Conservation (phyloP, 2,329 filamentous ascomycete species). For the Verticillium nonalfalfae region DNA sequence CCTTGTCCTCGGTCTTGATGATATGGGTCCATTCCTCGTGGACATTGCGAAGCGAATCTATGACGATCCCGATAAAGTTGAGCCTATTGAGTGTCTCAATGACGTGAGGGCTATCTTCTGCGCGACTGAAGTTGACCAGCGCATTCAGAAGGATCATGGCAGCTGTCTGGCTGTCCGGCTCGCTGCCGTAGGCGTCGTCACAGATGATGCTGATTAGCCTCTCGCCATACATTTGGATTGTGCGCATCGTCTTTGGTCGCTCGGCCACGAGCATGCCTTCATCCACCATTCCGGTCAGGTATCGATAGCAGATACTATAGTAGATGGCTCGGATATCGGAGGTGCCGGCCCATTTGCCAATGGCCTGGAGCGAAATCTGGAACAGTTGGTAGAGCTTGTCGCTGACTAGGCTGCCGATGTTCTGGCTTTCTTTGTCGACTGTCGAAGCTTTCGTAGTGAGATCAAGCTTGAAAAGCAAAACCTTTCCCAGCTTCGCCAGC, state of each 20-base stretch:
- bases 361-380: slow-evolving; percentile 74
- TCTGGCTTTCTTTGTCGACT: slow-evolving; percentile 35
- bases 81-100: slow-evolving; percentile 75
- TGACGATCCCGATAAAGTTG: slow-evolving; percentile 85
- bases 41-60: slow-evolving; percentile 78
- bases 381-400: slow-evolving; percentile 91
- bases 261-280: slow-evolving; percentile 40
- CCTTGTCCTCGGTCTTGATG: slow-evolving; percentile 34
- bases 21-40: slow-evolving; percentile 63
- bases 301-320: slow-evolving; percentile 87
- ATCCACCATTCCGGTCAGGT: slow-evolving; percentile 64
- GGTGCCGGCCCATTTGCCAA: slow-evolving; percentile 66
- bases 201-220: slow-evolving; percentile 80
- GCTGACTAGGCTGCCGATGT: slow-evolving; percentile 66
- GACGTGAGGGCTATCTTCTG: slow-evolving; percentile 66
- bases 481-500: slow-evolving; percentile 68
- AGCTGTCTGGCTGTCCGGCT: slow-evolving; percentile 74
- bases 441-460: slow-evolving; percentile 33
- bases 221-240: slow-evolving; percentile 63
- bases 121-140: slow-evolving; percentile 65
- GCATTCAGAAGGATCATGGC: slow-evolving; percentile 79
- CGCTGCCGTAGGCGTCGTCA: slow-evolving; percentile 86
- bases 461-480: slow-evolving; percentile 67
- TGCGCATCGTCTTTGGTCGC: slow-evolving; percentile 62
- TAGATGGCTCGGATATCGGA: slow-evolving; percentile 73